phyloP scores from a whole-genome alignment of 176 grass and related monocot species.

The Eleusine coracana region DNA sequence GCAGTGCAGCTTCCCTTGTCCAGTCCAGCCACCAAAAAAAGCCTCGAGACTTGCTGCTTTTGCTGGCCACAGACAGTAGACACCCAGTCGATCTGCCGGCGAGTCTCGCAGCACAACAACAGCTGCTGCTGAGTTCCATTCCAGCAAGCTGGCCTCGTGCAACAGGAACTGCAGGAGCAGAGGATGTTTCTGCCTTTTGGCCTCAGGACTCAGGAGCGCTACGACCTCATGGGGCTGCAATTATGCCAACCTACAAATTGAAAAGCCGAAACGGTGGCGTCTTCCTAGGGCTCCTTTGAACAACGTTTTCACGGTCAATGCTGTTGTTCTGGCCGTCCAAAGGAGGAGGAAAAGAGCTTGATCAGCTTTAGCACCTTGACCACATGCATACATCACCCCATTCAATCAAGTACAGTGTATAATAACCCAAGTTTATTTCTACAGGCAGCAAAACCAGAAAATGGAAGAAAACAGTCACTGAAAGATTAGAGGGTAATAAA shows the following conservation, averaged over 20 bases:
- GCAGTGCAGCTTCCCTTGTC: neutral
- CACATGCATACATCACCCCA: neutral
- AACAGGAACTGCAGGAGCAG: neutral
- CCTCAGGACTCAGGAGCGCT: no score
- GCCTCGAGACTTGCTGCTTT: neutral
- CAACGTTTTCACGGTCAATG: neutral
- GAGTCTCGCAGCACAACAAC: neutral
- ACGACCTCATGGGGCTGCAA: neutral
- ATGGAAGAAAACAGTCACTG: no score
- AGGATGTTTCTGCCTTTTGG: neutral
- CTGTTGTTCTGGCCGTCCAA: neutral
- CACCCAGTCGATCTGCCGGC: neutral
- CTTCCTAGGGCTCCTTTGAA: conserved; percentile 11
- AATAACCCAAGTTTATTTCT: neutral
- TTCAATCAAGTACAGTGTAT: no score
- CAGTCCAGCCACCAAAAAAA: neutral
- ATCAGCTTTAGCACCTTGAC: neutral
- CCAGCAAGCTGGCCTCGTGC: neutral
- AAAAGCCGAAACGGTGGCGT: neutral
- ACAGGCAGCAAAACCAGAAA: neutral
- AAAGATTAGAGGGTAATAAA: no score
- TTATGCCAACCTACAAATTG: neutral
- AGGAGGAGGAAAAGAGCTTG: neutral
- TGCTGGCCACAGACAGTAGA: neutral
- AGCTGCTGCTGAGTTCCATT: neutral